These are phyloP conservation scores for Mycocentrospora acerina DNA, from an alignment of 2,329 filamentous ascomycete species.

Conservation along the genomic window DNA sequence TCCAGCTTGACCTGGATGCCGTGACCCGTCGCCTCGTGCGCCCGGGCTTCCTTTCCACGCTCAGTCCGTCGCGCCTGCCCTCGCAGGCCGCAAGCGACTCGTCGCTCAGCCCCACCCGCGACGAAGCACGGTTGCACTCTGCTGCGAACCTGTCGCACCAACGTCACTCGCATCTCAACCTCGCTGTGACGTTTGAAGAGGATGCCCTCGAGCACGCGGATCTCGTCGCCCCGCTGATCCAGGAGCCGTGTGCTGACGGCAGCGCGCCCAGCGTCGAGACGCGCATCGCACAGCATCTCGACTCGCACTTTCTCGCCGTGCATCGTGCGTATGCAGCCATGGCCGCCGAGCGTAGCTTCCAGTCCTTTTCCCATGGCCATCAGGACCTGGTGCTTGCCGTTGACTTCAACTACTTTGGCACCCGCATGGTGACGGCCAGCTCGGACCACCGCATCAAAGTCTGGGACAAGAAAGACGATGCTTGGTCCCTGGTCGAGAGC, in stretches of 20 bases:
- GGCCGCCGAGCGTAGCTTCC: conserved; percentile 44
- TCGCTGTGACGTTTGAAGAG: conserved; percentile 25
- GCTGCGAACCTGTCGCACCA: conserved; percentile 21
- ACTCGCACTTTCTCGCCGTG: conserved; percentile 30
- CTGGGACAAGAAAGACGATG: conserved; percentile 76
- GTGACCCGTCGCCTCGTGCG: conserved; percentile 35
- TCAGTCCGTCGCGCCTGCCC: conserved; percentile 41
- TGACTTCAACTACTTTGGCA: conserved; percentile 89
- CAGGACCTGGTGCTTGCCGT: conserved; percentile 80
- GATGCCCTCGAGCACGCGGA: conserved; percentile 37
- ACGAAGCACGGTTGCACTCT: conserved; percentile 33
- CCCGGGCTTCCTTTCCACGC: conserved; percentile 36
- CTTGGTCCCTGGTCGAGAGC: conserved; percentile 80
- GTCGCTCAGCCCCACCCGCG: conserved; percentile 38
- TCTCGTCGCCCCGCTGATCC: conserved; percentile 34
- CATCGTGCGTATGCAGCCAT: conserved; percentile 35
- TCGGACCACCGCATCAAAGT: conserved; percentile 92
- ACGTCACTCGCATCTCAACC: conserved; percentile 37
- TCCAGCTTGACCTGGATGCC: conserved; percentile 36
- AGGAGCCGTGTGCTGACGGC: conserved; percentile 38
- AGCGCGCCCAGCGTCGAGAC: conserved; percentile 24
- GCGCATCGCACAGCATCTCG: conserved; percentile 28
- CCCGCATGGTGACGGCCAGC: conserved; percentile 85
- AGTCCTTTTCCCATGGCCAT: conserved; percentile 71
- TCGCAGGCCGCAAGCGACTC: conserved; percentile 42